Percentiles rank a stretch among this genome's conserved stretches.
Conservation (phyloP, 2,329 filamentous ascomycete genomes). For the Rutstroemia sp. region DNA sequence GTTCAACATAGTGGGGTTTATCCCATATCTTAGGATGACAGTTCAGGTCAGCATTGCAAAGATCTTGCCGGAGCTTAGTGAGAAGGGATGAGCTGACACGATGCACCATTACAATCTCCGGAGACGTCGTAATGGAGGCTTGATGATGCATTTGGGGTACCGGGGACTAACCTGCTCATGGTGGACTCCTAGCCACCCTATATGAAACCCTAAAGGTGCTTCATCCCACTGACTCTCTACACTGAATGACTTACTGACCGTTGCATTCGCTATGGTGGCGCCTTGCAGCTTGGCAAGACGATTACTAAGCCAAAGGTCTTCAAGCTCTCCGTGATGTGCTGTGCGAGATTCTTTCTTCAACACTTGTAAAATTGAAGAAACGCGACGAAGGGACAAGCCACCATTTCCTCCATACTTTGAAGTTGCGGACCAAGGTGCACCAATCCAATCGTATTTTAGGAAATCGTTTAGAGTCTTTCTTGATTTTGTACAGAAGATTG, state of each 20-base stretch:
- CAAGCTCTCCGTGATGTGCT: slow-evolving; percentile 40
- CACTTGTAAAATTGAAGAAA: slow-evolving; percentile 42
- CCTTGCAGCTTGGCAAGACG: slow-evolving; percentile 41
- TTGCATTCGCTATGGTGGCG: slow-evolving; percentile 37
- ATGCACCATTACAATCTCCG: background rate
- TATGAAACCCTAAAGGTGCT: slow-evolving; percentile 48
- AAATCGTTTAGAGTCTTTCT: slow-evolving; percentile 31
- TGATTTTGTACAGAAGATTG: slow-evolving; percentile 47
- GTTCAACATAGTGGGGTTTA: slow-evolving; percentile 34
- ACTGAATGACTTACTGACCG: slow-evolving; percentile 36
- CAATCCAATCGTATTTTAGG: slow-evolving; percentile 31
- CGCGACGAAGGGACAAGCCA: slow-evolving; percentile 45
- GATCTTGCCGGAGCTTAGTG: background rate
- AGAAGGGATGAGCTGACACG: background rate
- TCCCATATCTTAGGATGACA: slow-evolving; percentile 36
- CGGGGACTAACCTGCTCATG: slow-evolving; percentile 5
- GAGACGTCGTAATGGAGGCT: background rate
- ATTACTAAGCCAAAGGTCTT: slow-evolving; percentile 49
- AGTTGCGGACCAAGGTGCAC: slow-evolving; percentile 34
- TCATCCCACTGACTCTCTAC: slow-evolving; percentile 43
- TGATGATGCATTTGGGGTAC: background rate
- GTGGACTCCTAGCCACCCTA: slow-evolving; percentile 36
- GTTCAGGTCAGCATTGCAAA: slow-evolving; percentile 30
- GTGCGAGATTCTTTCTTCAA: slow-evolving; percentile 42
- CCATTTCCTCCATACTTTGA: slow-evolving; percentile 42